Base-by-base conservation (phyloP, 2,329 filamentous ascomycete species). In the Aspergillus brasiliensis region DNA sequence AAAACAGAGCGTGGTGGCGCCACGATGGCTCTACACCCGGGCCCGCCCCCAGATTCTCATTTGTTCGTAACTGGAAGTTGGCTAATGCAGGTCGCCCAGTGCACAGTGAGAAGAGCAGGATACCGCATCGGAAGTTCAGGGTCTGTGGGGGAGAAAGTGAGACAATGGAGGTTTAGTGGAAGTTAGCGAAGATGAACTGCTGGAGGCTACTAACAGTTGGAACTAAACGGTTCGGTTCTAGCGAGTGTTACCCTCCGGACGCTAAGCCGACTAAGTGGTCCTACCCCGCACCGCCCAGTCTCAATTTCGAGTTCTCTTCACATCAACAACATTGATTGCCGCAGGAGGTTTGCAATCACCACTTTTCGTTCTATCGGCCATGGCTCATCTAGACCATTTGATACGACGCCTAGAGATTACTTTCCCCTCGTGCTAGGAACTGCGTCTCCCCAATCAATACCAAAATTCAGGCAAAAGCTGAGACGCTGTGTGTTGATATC, bases 41-140 rank as follows among this genome's bases (percentile, higher is more conserved):
- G 61, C 46, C 66, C 66, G 63, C 63, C 66, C 66, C 66, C 66
- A 59, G 63, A 68, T 63, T 62, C 66, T 67, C 64, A 67, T 67
- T 66, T 64, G 64, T 48, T 56, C 60, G 44, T 28, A 46, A 13
- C 52, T 57, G 62, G 31, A 34, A 13, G 31, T 15, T 34, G 13
- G 31, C 31, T 34, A 34, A 34, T 34, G 31, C 31, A 34, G 31
- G 11, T 34, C 31, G 31, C 31, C 31, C 13, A 34, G 10, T 34
- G 31, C 11, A 34, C 31, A 34, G 31, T 10, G 31, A 34, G 31
- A 34, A 34, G 31, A 34, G 31, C 31, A 34, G 31, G 11, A 13
- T 23, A 15, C 6, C 25, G 44, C 13, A 8, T 28, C 13, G 44
- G 44, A 28, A 27, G 15, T 13, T 15, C 17, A 42, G n/a, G 51